phyloP scores from a whole-genome alignment of 345 rosid genomes.

The Turnera subulata region DNA sequence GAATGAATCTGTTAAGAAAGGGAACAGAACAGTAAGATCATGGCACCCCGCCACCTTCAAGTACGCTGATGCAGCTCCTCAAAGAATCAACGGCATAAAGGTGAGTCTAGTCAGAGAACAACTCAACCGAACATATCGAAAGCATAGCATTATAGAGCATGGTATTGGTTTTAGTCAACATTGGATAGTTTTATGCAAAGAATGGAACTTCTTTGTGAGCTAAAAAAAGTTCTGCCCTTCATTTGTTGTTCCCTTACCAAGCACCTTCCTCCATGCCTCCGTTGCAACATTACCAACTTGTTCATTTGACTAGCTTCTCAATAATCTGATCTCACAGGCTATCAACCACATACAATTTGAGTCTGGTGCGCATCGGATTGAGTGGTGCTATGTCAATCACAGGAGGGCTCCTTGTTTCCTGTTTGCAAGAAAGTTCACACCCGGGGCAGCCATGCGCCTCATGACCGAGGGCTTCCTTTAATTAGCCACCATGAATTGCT shows the following conservation, averaged over 20 bases:
- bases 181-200: background rate
- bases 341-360: constrained; percentile 9
- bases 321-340: constrained; percentile 7
- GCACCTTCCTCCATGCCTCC: too few relatives aligned
- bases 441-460: constrained; percentile 20
- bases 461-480: background rate
- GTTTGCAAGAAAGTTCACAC: constrained; percentile 29
- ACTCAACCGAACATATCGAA: too few relatives aligned
- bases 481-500: background rate
- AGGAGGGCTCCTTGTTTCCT: constrained; percentile 7
- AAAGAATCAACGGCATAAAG: constrained; percentile 17
- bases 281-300: too few relatives aligned
- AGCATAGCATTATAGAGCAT: too few relatives aligned
- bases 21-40: background rate
- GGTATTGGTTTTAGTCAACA: too few relatives aligned
- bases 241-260: too few relatives aligned
- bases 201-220: background rate
- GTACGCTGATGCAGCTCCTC: constrained; percentile 9
- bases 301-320: too few relatives aligned
- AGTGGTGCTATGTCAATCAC: constrained; percentile 8
- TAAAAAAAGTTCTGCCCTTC: too few relatives aligned
- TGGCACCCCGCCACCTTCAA: constrained; percentile 26
- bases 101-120: background rate
- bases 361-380: constrained; percentile 1
- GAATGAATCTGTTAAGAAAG: background rate